Percentiles rank a stretch among this genome's conserved stretches.
Conservation (phyloP, 352 stramenopile genomes). For the Peronospora tabacina region DNA sequence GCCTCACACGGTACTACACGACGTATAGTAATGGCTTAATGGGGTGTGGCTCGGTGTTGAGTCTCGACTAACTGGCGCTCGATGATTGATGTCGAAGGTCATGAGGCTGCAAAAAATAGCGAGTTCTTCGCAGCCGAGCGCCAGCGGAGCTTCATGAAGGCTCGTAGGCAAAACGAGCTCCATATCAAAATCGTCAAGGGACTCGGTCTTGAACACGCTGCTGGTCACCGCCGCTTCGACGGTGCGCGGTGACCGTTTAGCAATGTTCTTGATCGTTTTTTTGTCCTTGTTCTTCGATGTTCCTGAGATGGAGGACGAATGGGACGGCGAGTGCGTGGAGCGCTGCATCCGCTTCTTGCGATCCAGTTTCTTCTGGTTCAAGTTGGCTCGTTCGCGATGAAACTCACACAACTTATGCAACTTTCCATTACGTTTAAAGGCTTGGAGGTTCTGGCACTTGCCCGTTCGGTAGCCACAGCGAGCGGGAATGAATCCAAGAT, state of each 20-base stretch:
- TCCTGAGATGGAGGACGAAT: slow-evolving; percentile 33
- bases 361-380: slow-evolving; percentile 84
- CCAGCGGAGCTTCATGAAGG: slow-evolving; percentile 55
- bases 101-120: slow-evolving; percentile 77
- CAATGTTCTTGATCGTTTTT: slow-evolving; percentile 4
- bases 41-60: slow-evolving; percentile 8
- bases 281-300: slow-evolving; percentile 35
- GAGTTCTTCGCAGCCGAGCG: slow-evolving; percentile 54
- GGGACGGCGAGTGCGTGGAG: slow-evolving; percentile 10
- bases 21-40: slow-evolving; percentile 29
- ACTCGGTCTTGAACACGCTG: slow-evolving; percentile 18
- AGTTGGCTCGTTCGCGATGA: slow-evolving; percentile 75
- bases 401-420: slow-evolving; percentile 83
- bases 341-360: slow-evolving; percentile 75
- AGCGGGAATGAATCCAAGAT: slow-evolving; percentile 20
- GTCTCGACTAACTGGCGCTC: slow-evolving; percentile 8
- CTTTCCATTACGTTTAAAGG: slow-evolving; percentile 76
- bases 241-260: slow-evolving; percentile 39
- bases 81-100: slow-evolving; percentile 46
- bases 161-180: slow-evolving; percentile 40
- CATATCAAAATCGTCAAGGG: slow-evolving; percentile 12
- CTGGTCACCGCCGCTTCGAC: slow-evolving; percentile 40
- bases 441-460: slow-evolving; percentile 76
- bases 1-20: slow-evolving; percentile 24
- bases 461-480: slow-evolving; percentile 74